A percentile compares a stretch with the other conserved stretches of the same genome.
phyloP scores from a whole-genome alignment of 163 green algal genomes.

The Scenedesmus sp. region DNA sequence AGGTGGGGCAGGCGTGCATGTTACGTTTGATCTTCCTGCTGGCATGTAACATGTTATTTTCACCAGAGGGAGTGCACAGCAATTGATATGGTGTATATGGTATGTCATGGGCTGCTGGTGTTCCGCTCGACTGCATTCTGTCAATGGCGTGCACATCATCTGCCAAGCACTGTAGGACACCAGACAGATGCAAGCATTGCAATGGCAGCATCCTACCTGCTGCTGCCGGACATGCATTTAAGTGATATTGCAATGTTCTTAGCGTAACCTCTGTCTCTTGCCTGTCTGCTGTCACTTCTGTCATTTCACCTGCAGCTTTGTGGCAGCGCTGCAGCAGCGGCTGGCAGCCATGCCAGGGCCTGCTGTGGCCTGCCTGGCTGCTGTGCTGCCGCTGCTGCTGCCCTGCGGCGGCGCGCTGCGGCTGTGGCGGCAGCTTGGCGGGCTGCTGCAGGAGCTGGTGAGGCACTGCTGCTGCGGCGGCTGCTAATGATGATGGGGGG shows the following conservation, averaged over 20 bases:
- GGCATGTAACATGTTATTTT: not conserved
- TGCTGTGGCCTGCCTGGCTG: not conserved
- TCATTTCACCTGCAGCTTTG: not conserved
- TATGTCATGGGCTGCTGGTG: too few species aligned
- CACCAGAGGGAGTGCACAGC: not conserved
- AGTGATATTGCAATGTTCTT: too few species aligned
- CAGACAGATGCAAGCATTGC: too few species aligned
- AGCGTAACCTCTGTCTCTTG: not conserved
- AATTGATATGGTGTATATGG: too few species aligned
- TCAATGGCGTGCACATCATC: too few species aligned
- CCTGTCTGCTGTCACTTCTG: not conserved
- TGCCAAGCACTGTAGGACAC: too few species aligned
- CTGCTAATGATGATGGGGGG: not conserved
- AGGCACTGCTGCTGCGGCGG: not conserved
- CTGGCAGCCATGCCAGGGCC: not conserved
- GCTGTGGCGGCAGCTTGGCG: constrained; percentile 14
- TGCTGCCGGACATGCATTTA: too few species aligned
- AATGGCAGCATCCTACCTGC: too few species aligned
- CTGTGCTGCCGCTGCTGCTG: constrained; percentile 38
- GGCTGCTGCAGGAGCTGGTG: constrained; percentile 20
- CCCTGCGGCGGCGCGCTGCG: constrained; percentile 13
- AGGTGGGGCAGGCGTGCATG: not conserved
- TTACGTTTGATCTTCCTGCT: not conserved
- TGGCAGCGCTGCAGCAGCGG: constrained; percentile 4
- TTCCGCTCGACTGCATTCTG: too few species aligned